A percentile compares a stretch with the other conserved stretches of the same genome.
Evolutionary conservation across 2,329 filamentous ascomycete species (phyloP).

Genomic region (Ceratocystiopsis brevicomis): DNA sequence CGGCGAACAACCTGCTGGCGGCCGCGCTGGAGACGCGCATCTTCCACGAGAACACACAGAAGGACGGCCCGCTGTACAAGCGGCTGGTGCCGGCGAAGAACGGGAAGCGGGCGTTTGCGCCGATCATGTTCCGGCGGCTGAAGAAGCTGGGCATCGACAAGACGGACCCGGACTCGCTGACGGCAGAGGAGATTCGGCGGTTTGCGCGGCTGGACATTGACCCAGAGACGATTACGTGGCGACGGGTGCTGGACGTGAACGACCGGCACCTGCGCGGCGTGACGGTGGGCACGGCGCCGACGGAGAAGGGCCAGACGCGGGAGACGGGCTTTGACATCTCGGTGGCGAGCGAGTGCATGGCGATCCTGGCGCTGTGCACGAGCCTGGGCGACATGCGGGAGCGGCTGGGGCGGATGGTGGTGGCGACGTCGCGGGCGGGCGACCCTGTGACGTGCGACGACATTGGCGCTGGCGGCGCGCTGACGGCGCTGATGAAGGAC

Average conservation of each 20-base stretch:
- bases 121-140: slow-evolving; percentile 79
- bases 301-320: slow-evolving; percentile 74
- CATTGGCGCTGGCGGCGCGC: slow-evolving; percentile 74
- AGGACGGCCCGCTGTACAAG: slow-evolving; percentile 71
- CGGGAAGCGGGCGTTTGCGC: slow-evolving; percentile 68
- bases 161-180: slow-evolving; percentile 80
- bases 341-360: slow-evolving; percentile 96
- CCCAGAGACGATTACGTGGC: slow-evolving; percentile 92
- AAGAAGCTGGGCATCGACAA: slow-evolving; percentile 95
- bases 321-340: slow-evolving; percentile 96
- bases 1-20: slow-evolving; percentile 90
- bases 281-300: slow-evolving; percentile 71
- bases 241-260: slow-evolving; percentile 89
- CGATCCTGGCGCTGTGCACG: slow-evolving; percentile 85
- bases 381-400: slow-evolving; percentile 77
- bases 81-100: slow-evolving; percentile 81
- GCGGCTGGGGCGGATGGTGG: slow-evolving; percentile 85
- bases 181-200: slow-evolving; percentile 65
- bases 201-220: slow-evolving; percentile 96
- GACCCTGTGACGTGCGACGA: slow-evolving; percentile 94
- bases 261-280: slow-evolving; percentile 83
- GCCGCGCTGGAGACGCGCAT: slow-evolving; percentile 95
- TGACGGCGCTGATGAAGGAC: slow-evolving; percentile 92
- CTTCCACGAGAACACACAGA: slow-evolving; percentile 93
- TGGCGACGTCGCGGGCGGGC: slow-evolving; percentile 67